phyloP scores from a whole-genome alignment of 176 grass and related monocot species.

The Ampelocalamus luodianensis region DNA sequence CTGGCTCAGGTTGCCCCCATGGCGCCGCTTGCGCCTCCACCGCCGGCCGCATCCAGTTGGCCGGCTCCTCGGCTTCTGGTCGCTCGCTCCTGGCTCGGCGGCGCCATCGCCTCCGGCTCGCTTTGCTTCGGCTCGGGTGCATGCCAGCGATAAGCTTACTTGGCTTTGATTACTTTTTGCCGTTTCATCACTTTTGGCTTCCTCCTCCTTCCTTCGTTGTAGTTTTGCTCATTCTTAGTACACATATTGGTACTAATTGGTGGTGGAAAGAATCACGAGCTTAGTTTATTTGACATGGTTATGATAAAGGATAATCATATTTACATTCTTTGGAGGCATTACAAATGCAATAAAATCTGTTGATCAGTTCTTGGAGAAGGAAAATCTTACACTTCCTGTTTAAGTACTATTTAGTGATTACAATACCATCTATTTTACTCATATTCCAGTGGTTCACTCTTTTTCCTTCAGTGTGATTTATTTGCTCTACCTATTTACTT shows the following conservation, averaged over 20 bases:
- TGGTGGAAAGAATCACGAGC: constrained; percentile 91
- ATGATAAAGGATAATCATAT: constrained; percentile 99
- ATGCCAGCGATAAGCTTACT: constrained; percentile 61
- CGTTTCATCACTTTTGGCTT: constrained; percentile 6
- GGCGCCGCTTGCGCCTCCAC: no score
- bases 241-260: constrained; percentile 79
- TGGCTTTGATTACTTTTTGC: constrained; percentile 16
- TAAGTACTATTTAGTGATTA: constrained; percentile 86
- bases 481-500: neutral
- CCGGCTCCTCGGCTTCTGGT: no score
- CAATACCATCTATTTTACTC: no score
- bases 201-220: constrained; percentile 1
- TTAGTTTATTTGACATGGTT: constrained; percentile 99
- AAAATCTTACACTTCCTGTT: constrained; percentile 75
- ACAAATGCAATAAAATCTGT: constrained; percentile 83
- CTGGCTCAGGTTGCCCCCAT: no score
- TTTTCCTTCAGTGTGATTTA: neutral
- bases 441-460: neutral
- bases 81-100: no score
- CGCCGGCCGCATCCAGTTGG: no score
- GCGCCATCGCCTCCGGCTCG: no score
- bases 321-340: constrained; percentile 79
- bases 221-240: neutral
- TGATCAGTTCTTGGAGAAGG: constrained; percentile 72
- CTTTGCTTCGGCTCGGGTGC: no score